A percentile compares a stretch with the other conserved stretches of the same genome.
phyloP scores from a whole-genome alignment of 2,329 filamentous ascomycete species.

The Xylaria sp. region DNA sequence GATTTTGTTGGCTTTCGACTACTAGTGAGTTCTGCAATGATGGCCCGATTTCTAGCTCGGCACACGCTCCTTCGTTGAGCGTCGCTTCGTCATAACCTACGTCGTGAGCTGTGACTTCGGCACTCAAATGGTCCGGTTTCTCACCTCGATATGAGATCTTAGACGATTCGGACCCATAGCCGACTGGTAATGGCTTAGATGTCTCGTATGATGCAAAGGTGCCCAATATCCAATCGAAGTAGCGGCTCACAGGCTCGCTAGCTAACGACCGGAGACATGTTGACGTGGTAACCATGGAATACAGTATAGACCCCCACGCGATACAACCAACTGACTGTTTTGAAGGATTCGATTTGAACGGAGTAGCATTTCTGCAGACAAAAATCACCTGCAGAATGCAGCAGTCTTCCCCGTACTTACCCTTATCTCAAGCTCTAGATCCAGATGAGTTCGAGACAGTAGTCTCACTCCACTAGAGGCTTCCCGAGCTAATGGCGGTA shows the following conservation, averaged over 20 bases:
- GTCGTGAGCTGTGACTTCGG: not conserved
- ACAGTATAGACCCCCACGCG: slow-evolving; percentile 24
- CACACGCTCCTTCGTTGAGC: not conserved
- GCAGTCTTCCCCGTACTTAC: not conserved
- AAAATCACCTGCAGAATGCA: slow-evolving; percentile 8
- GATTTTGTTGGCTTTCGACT: not conserved
- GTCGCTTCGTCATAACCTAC: not conserved
- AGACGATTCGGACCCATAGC: not conserved
- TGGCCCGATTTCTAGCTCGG: not conserved
- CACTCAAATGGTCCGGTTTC: not conserved
- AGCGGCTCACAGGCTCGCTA: not conserved
- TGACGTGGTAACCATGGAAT: slow-evolving; percentile 7
- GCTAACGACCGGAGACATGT: not conserved
- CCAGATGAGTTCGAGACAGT: not conserved
- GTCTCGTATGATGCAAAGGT: slow-evolving; percentile 18
- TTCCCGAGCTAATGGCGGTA: slow-evolving; percentile 20
- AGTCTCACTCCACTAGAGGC: not conserved
- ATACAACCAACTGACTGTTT: not conserved
- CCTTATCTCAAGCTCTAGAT: not conserved
- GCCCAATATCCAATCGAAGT: slow-evolving; percentile 23
- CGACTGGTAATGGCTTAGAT: not conserved
- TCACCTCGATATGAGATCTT: not conserved
- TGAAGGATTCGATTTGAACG: not conserved
- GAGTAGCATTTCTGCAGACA: slow-evolving; percentile 1
- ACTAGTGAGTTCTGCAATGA: not conserved